Conservation (phyloP, 768 basidiomycete genomes). For the Leccinum barrowsii region DNA sequence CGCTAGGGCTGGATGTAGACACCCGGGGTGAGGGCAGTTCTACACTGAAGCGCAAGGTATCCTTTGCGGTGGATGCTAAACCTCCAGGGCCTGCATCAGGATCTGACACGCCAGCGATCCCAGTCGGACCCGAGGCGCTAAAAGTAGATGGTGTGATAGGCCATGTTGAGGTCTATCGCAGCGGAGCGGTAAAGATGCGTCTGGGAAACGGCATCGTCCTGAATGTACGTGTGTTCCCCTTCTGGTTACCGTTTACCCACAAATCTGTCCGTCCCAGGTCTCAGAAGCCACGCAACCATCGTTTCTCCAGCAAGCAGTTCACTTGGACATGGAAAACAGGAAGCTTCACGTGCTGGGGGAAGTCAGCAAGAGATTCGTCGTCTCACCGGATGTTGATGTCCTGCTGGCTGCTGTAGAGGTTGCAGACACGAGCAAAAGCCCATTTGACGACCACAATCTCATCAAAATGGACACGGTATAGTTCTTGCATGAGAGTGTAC, state of each 20-base stretch:
- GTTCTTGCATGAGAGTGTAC: not conserved
- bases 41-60: constrained; percentile 43
- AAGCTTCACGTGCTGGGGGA: constrained; percentile 76
- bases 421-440: constrained; percentile 36
- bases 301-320: constrained; percentile 84
- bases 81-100: constrained; percentile 34
- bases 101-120: constrained; percentile 19
- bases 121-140: constrained; percentile 17
- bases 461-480: constrained; percentile 49
- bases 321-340: constrained; percentile 59
- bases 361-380: constrained; percentile 79
- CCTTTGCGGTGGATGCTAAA: constrained; percentile 64
- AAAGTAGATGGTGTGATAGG: constrained; percentile 76
- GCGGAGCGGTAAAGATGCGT: constrained; percentile 84
- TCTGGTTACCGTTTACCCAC: not conserved
- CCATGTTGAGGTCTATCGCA: constrained; percentile 79
- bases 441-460: constrained; percentile 43
- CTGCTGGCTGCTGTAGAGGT: constrained; percentile 65
- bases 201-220: constrained; percentile 76
- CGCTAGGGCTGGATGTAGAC: constrained; percentile 36
- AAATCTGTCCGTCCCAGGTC: constrained; percentile 46
- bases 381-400: constrained; percentile 78
- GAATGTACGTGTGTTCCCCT: constrained; percentile 49
- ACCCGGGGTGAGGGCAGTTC: constrained; percentile 23
- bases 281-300: constrained; percentile 79